Conservation (phyloP, 768 basidiomycete species). For the Sarcodon sp. region DNA sequence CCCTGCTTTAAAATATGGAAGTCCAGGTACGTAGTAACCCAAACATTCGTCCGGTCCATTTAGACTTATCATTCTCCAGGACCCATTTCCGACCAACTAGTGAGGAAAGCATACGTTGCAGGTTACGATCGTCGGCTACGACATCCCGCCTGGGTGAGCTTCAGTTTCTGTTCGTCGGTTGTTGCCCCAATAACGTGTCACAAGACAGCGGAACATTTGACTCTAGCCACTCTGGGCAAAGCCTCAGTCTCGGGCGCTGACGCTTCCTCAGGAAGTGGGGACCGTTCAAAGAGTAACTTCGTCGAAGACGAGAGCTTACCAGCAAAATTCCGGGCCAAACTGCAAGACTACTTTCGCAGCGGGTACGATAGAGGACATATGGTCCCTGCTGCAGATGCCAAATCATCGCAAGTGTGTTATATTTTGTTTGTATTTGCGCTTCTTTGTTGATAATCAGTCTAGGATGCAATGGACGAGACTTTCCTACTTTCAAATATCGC, state of each 20-base stretch:
- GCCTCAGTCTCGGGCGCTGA: slow-evolving; percentile 14
- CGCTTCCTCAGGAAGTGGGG: slow-evolving; percentile 28
- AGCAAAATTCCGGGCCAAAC: slow-evolving; percentile 59
- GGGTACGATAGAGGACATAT: slow-evolving; percentile 97
- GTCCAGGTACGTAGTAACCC: slow-evolving; percentile 48
- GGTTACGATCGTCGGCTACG: slow-evolving; percentile 84
- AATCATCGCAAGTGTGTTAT: slow-evolving; percentile 55
- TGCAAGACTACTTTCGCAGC: slow-evolving; percentile 85
- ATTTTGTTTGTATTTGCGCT: neutral
- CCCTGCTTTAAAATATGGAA: slow-evolving; percentile 60
- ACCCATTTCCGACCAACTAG: slow-evolving; percentile 69
- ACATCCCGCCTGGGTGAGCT: slow-evolving; percentile 85
- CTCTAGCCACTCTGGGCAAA: slow-evolving; percentile 56
- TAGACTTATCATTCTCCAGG: slow-evolving; percentile 29
- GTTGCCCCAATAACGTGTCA: neutral
- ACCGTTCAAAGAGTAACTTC: slow-evolving; percentile 70
- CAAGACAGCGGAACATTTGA: slow-evolving; percentile 93
- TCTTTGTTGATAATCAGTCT: neutral
- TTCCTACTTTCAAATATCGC: slow-evolving; percentile 94
- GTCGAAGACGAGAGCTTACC: slow-evolving; percentile 76
- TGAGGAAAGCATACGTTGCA: slow-evolving; percentile 75
- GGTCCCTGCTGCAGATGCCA: slow-evolving; percentile 97
- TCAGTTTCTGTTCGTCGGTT: neutral
- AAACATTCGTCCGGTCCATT: slow-evolving; percentile 1
- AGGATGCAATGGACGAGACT: slow-evolving; percentile 94